Base-by-base conservation (phyloP, 148 eudicot genomes). In the Amaranthus palmeri region DNA sequence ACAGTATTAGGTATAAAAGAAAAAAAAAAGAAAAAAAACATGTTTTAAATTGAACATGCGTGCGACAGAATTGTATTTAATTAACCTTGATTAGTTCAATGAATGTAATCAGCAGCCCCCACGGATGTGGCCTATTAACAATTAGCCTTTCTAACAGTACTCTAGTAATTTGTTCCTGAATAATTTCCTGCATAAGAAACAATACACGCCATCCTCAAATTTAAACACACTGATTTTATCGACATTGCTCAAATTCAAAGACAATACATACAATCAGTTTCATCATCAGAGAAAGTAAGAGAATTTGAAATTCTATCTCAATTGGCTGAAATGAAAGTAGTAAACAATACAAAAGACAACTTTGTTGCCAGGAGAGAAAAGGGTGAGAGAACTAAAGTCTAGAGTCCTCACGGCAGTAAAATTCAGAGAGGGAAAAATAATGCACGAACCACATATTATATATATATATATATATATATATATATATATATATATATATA, bases 21-120 rank as follows among this genome's bases (percentile, higher is more conserved):
- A 12, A 11, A 40, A 47, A 63, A 11, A 41, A 18, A 5, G 8
- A 11, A 40, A 47, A 63, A 11, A 41, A 18, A 6, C 7, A 12
- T 2, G 42, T 58, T 45, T 5, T 0, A 15, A 44, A 18, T 58
- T 14, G 48, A 46, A 44, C 53, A 7, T 17, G 36, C 53, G 11
- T 17, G 36, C 54, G 41, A 59, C 10, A 40, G 13, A 13, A 54
- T 61, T 14, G 50, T 55, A 46, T 4, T 17, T 3, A 59, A 48
- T 49, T 61, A 75, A 96, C 99, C 99, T 92, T 96, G 58, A 90
- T 96, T 10, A 96, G 88, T 81, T 96, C 99, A 52, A 90, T 88
- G 82, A 96, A 96, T 1, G 99, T 88, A 64, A 90, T 85, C 55
- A 96, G 83, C 65, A 96, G 92, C 11, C 99, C 99, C 99, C 99